These are phyloP conservation scores for Sabuloglossum arenarium DNA, from an alignment of 495 filamentous ascomycete genomes.

Conservation along the genomic window DNA sequence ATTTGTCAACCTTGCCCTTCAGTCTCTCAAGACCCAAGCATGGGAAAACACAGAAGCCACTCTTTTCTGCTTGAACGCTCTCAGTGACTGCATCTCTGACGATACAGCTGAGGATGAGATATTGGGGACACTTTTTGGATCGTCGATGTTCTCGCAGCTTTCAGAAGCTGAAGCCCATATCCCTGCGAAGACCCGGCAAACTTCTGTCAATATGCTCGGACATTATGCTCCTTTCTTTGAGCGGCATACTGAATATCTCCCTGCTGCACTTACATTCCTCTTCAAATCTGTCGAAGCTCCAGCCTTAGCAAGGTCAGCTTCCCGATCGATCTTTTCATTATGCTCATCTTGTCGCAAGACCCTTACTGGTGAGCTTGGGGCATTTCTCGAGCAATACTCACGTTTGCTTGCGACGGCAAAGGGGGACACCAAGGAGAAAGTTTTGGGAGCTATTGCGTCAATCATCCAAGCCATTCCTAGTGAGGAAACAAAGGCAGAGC, in stretches of 20 bases:
- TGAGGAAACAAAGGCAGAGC: conserved; percentile 37
- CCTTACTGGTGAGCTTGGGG: conserved; percentile 46
- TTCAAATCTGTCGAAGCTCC: conserved; percentile 52
- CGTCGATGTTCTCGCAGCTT: conserved; percentile 39
- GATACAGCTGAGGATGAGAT: conserved; percentile 42
- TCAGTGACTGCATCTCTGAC: conserved; percentile 56
- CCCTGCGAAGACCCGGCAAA: conserved; percentile 52
- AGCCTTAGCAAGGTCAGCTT: conserved; percentile 46
- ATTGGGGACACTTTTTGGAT: conserved; percentile 46
- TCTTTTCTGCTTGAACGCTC: conserved; percentile 53
- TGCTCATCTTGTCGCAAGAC: conserved; percentile 60
- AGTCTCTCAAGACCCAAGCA: conserved; percentile 31
- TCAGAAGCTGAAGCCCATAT: conserved; percentile 29
- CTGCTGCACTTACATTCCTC: conserved; percentile 57
- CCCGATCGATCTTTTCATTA: conserved; percentile 56
- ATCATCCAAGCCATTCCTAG: conserved; percentile 60
- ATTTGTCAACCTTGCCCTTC: conserved; percentile 42
- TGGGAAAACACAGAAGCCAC: conserved; percentile 71
- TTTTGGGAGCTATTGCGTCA: conserved; percentile 64
- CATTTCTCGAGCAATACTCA: conserved; percentile 61
- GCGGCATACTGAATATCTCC: conserved; percentile 45
- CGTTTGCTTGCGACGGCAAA: conserved; percentile 43
- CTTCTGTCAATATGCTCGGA: conserved; percentile 55
- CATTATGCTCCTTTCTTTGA: conserved; percentile 69
- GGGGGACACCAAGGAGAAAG: conserved; percentile 46